These are phyloP conservation scores for Pestalotiopsis sp. DNA, from an alignment of 2,329 filamentous ascomycete genomes.

Conservation along the genomic window DNA sequence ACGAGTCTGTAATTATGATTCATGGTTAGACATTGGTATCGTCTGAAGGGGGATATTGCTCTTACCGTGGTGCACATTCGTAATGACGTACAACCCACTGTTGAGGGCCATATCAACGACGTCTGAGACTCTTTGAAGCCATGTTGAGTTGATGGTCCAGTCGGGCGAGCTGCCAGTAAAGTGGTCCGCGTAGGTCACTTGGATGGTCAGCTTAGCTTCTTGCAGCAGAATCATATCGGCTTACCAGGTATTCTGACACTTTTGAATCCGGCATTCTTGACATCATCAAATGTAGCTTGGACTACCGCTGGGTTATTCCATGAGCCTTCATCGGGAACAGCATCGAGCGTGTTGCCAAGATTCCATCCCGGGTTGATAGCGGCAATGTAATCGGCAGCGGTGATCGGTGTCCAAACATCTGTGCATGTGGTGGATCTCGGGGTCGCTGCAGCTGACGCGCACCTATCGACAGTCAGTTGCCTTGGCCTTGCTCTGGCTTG, in stretches of 20 bases:
- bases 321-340: conserved; percentile 55
- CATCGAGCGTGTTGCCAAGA: conserved; percentile 62
- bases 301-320: conserved; percentile 61
- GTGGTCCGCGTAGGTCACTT: conserved; percentile 61
- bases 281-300: conserved; percentile 50
- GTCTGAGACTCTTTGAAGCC: conserved; percentile 59
- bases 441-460: not conserved
- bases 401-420: conserved; percentile 32
- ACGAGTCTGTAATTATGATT: conserved; percentile 44
- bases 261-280: conserved; percentile 58
- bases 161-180: conserved; percentile 51
- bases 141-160: conserved; percentile 55
- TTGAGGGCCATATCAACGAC: conserved; percentile 58
- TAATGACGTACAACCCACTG: conserved; percentile 52
- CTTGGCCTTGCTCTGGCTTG: not conserved
- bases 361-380: conserved; percentile 62
- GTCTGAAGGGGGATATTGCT: not conserved
- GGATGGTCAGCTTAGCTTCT: not conserved
- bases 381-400: conserved; percentile 47
- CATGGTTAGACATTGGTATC: not conserved
- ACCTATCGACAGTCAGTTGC: not conserved
- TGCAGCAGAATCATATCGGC: not conserved
- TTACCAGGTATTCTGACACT: conserved; percentile 56
- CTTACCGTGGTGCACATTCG: conserved; percentile 58
- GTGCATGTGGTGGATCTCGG: not conserved